phyloP scores from a whole-genome alignment of 768 basidiomycete species.

The Leccinum boreale region DNA sequence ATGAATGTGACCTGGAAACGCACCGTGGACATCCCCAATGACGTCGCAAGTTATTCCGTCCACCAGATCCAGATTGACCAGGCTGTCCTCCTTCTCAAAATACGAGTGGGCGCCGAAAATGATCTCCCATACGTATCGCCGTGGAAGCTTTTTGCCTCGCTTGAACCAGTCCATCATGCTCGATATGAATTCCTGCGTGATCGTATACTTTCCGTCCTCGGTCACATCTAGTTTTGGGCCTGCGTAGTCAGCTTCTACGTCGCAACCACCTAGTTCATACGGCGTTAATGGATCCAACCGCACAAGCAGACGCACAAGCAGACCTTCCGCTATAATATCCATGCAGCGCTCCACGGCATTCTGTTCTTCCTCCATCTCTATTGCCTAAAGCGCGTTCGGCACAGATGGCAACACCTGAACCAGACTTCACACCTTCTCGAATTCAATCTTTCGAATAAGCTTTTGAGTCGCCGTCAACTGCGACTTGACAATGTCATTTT shows the following conservation, averaged over 20 bases:
- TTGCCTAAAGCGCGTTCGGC: constrained; percentile 54
- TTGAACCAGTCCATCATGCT: constrained; percentile 92
- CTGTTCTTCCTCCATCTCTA: constrained; percentile 89
- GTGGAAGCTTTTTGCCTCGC: constrained; percentile 86
- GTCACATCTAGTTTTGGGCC: constrained; percentile 68
- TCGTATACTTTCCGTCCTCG: constrained; percentile 65
- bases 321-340: constrained; percentile 79
- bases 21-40: constrained; percentile 95
- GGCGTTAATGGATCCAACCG: constrained; percentile 4
- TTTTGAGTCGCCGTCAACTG: constrained; percentile 91
- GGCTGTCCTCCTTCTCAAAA: constrained; percentile 73
- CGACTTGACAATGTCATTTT: constrained; percentile 72
- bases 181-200: constrained; percentile 75
- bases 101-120: constrained; percentile 78
- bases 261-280: constrained; percentile 60
- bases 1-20: constrained; percentile 13
- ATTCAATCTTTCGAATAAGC: constrained; percentile 83
- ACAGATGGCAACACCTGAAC: not conserved
- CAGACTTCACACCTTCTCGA: constrained; percentile 67
- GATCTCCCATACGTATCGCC: constrained; percentile 95
- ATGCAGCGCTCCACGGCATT: constrained; percentile 68
- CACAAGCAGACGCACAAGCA: constrained; percentile 10
- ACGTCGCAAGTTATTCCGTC: constrained; percentile 86
- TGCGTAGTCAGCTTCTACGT: constrained; percentile 66
- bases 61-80: constrained; percentile 72